Evolutionary conservation across 1,284 basidiomycete species (phyloP).

Genomic region (Boletellus deceptivus): DNA sequence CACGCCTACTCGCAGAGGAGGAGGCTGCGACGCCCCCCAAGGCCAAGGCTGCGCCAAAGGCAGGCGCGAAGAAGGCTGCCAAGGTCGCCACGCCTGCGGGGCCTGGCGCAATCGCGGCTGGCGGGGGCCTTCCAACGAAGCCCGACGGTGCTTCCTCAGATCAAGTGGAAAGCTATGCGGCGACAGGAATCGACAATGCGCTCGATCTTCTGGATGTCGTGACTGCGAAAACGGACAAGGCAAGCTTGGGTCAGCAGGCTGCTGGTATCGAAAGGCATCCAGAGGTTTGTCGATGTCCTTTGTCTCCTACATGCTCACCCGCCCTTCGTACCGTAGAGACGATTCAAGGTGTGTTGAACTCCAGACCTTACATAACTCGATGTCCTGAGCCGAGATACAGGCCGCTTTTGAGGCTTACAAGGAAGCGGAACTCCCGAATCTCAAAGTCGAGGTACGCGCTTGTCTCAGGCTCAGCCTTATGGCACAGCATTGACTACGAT

Average conservation of each 20-base stretch:
- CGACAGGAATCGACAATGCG: conserved; percentile 90
- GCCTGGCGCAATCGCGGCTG: conserved; percentile 75
- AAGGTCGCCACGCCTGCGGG: conserved; percentile 59
- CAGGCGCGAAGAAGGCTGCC: conserved; percentile 55
- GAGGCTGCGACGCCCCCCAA: conserved; percentile 69
- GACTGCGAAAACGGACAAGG: conserved; percentile 91
- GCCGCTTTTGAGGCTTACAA: conserved; percentile 92
- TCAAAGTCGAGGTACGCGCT: conserved; percentile 65
- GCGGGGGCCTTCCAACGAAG: conserved; percentile 43
- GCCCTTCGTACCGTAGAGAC: conserved; percentile 48
- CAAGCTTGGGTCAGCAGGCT: conserved; percentile 80
- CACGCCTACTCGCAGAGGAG: conserved; percentile 80
- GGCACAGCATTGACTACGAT: conserved; percentile 12
- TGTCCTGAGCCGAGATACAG: conserved; percentile 33
- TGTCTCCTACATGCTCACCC: conserved; percentile 4
- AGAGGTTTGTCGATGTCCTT: conserved; percentile 59
- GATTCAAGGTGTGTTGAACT: conserved; percentile 65
- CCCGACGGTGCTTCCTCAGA: conserved; percentile 31
- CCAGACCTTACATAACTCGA: neutral
- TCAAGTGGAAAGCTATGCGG: conserved; percentile 68
- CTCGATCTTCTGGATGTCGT: conserved; percentile 88
- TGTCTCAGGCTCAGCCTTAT: neutral
- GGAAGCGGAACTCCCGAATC: conserved; percentile 80
- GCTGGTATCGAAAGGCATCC: conserved; percentile 90
- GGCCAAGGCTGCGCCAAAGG: conserved; percentile 65